A percentile compares a stretch with the other conserved stretches of the same genome.
phyloP scores from a whole-genome alignment of 1,284 basidiomycete species.

The Leccinum angustisporum region DNA sequence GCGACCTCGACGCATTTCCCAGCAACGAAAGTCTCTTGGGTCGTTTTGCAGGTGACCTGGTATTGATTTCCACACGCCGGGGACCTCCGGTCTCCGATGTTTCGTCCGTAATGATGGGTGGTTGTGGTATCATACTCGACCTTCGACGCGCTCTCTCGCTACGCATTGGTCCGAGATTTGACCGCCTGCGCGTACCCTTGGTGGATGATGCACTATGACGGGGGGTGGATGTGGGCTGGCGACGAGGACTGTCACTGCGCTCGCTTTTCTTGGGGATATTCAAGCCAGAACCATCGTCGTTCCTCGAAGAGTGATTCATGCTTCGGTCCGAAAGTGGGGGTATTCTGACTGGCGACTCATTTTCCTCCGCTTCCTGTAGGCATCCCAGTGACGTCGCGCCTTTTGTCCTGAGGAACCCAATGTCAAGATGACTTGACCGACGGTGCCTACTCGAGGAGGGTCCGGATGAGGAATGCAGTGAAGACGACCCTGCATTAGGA shows the following conservation, averaged over 20 bases:
- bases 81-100: slow-evolving; percentile 34
- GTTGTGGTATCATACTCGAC: slow-evolving; percentile 71
- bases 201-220: slow-evolving; percentile 39
- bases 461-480: slow-evolving; percentile 21
- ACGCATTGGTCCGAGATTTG: slow-evolving; percentile 69
- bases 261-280: slow-evolving; percentile 41
- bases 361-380: slow-evolving; percentile 71
- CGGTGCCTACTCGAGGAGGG: slow-evolving; percentile 40
- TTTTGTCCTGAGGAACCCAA: slow-evolving; percentile 65
- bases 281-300: slow-evolving; percentile 17
- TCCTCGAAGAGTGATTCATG: slow-evolving; percentile 45
- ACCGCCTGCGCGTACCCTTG: slow-evolving; percentile 56
- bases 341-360: slow-evolving; percentile 36
- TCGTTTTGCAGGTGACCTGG: slow-evolving; percentile 63
- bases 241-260: slow-evolving; percentile 45
- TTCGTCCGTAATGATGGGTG: slow-evolving; percentile 37
- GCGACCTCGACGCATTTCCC: slow-evolving; percentile 30
- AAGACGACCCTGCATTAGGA: slow-evolving; percentile 29
- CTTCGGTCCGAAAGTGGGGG: slow-evolving; percentile 61
- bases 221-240: slow-evolving; percentile 47
- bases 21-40: slow-evolving; percentile 61
- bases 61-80: slow-evolving; percentile 42
- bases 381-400: slow-evolving; percentile 54
- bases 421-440: slow-evolving; percentile 64
- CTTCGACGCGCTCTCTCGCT: slow-evolving; percentile 68